phyloP scores from a whole-genome alignment of 805 yeast species.

The Myxozyma neglecta region DNA sequence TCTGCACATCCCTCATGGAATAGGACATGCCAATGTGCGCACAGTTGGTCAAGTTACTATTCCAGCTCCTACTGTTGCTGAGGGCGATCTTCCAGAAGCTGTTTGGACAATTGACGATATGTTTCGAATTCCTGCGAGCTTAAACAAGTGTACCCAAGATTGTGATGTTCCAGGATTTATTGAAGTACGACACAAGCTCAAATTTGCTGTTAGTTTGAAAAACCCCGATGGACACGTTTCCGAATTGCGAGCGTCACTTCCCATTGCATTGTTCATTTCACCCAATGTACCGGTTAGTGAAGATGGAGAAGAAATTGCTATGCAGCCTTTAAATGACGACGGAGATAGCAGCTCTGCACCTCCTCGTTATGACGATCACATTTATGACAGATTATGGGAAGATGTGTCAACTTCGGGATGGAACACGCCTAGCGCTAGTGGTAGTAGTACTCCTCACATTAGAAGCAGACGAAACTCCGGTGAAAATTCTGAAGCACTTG shows the following conservation, averaged over 20 bases:
- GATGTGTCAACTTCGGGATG: conserved; percentile 49
- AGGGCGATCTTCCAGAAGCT: conserved; percentile 46
- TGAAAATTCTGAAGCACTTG: conserved; percentile 33
- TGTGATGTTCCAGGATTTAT: conserved; percentile 67
- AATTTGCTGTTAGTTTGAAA: conserved; percentile 71
- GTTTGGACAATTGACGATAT: conserved; percentile 71
- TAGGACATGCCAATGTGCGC: conserved; percentile 64
- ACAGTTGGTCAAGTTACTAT: conserved; percentile 53
- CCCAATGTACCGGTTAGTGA: conserved; percentile 79
- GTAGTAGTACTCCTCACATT: conserved; percentile 44
- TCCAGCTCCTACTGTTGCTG: conserved; percentile 44
- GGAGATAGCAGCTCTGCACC: conserved; percentile 56
- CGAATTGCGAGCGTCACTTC: conserved; percentile 86
- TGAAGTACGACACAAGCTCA: conserved; percentile 85
- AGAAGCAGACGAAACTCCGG: conserved; percentile 41
- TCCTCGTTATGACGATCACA: conserved; percentile 78
- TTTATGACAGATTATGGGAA: conserved; percentile 76
- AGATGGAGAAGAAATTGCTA: conserved; percentile 30
- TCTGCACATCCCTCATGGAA: conserved; percentile 37
- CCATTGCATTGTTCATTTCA: conserved; percentile 70
- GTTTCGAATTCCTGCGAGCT: conserved; percentile 67
- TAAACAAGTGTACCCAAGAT: conserved; percentile 82
- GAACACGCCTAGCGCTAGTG: conserved; percentile 44
- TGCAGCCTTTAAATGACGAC: conserved; percentile 10
- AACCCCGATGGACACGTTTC: conserved; percentile 93